Evolutionary conservation across 495 filamentous ascomycete genomes (phyloP).

Genomic region (Chaetomium fimeti): DNA sequence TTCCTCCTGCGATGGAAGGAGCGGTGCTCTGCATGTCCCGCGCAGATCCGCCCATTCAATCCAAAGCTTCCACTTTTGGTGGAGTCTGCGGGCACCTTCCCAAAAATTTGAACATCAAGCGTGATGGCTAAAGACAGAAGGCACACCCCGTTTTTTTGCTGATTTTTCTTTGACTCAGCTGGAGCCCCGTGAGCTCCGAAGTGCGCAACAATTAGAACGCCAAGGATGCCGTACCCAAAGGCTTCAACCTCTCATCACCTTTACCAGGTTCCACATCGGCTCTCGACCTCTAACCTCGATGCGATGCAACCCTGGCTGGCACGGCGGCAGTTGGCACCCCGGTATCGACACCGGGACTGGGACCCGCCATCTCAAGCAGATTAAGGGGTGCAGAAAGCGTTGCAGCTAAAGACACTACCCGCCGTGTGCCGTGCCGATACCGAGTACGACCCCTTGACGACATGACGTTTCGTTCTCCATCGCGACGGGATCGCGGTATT

Average conservation of each 20-base stretch:
- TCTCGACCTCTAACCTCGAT: not conserved
- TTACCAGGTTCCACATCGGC: slow-evolving; percentile 6
- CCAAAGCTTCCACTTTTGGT: slow-evolving; percentile 1
- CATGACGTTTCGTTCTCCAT: not conserved
- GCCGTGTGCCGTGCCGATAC: slow-evolving; percentile 5
- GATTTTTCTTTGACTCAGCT: not conserved
- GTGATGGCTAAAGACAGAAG: not conserved
- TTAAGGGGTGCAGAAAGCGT: slow-evolving; percentile 14
- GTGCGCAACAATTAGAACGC: not conserved
- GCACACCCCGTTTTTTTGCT: not conserved
- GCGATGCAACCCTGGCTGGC: slow-evolving; percentile 9
- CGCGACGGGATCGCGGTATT: not conserved
- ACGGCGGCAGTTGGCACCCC: slow-evolving; percentile 9
- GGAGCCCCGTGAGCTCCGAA: not conserved
- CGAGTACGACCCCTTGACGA: not conserved
- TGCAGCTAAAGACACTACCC: slow-evolving; percentile 7
- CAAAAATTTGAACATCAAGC: not conserved
- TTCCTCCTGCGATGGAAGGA: not conserved
- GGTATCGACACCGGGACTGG: slow-evolving; percentile 1
- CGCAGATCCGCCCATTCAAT: slow-evolving; percentile 4
- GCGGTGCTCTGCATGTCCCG: not conserved
- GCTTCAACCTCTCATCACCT: not conserved
- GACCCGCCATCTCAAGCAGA: slow-evolving; percentile 5
- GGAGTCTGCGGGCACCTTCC: slow-evolving; percentile 7
- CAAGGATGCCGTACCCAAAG: not conserved